Percentiles rank a stretch among this genome's conserved stretches.
These are phyloP conservation scores for Chaetomium cochliodes DNA, from an alignment of 495 filamentous ascomycete genomes.

Conservation along the genomic window DNA sequence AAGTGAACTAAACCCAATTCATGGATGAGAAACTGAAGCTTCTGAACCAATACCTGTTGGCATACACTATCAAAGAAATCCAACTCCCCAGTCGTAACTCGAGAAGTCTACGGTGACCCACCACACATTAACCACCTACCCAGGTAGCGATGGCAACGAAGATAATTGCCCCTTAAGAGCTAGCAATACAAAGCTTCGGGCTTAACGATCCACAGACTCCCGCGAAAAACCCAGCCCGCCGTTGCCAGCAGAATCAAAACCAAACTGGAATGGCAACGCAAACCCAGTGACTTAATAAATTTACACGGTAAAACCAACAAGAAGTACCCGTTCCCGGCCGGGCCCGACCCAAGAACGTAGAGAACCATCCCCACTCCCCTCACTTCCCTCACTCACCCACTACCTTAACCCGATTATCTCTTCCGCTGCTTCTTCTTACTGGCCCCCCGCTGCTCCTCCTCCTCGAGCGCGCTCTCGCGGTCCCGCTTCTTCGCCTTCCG, in stretches of 20 bases:
- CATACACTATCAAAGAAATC: too few species aligned
- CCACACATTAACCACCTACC: too few species aligned
- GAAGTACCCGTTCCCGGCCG: neutral
- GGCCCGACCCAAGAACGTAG: neutral
- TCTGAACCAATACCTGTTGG: too few species aligned
- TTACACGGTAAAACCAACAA: neutral
- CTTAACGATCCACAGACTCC: too few species aligned
- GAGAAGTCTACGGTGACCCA: too few species aligned
- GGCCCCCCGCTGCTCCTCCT: conserved; percentile 53
- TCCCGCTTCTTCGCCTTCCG: conserved; percentile 88
- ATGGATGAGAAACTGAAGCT: too few species aligned
- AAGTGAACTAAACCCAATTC: too few species aligned
- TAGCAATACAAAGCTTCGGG: neutral
- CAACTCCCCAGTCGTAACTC: too few species aligned
- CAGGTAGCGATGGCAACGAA: too few species aligned
- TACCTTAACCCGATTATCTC: conserved; percentile 25
- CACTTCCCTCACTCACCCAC: neutral
- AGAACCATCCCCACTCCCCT: neutral
- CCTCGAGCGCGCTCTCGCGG: conserved; percentile 66
- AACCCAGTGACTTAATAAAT: neutral
- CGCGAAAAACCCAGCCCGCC: neutral
- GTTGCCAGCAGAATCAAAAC: neutral
- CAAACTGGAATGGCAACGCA: conserved; percentile 4
- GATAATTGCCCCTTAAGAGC: too few species aligned
- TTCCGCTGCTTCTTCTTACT: conserved; percentile 47